Base-by-base conservation (phyloP, 2,329 filamentous ascomycete genomes). In the Ambrosiella beaveri region DNA sequence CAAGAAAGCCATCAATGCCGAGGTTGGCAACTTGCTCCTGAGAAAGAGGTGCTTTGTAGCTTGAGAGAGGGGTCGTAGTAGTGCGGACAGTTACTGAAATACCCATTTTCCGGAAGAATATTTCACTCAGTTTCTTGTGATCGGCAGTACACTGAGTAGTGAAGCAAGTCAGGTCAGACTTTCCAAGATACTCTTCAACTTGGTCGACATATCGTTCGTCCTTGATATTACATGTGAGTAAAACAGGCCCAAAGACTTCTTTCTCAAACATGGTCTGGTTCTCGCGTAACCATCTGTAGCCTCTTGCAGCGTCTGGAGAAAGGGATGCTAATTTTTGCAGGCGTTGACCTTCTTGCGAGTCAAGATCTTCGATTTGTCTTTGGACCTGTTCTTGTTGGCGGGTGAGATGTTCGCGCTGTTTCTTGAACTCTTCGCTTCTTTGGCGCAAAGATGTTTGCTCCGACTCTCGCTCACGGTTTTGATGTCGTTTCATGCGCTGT, bases 281-380 rank as follows among this genome's bases (percentile, higher is more conserved):
- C 1, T 80, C 68, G 65, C 87, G 78, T 56, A 97, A 76, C 90
- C 91, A 98, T 47, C 82, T 75, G 82, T 88, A 95, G 1, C 83
- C 88, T 63, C 67, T 73, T 9, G 78, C 77, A 1, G 85, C 80
- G 59, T 96, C 86, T 0, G 66, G 66, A 9, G 83, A 85, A 0
- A 77, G 13, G 5, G 67, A 74, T 56, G 73, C 74, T 57, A 98
- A 75, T 62, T 84, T 80, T 54, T 71, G 79, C 58, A 85, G 73
- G 63, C 88, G 84, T 65, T 86, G 85, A 5, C 89, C 90, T 61
- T 82, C 75, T 64, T 86, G 80, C 0, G 88, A 91, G 54, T 88
- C 76, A 12, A 95, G 74, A 15, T 73, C 76, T 27, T 73, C 68
- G 19, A 87, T 68, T 13, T 82, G 76, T 2, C 65, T 63, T 62